Evolutionary conservation across 805 yeast genomes (phyloP).

Genomic region (Ogataea corticis): DNA sequence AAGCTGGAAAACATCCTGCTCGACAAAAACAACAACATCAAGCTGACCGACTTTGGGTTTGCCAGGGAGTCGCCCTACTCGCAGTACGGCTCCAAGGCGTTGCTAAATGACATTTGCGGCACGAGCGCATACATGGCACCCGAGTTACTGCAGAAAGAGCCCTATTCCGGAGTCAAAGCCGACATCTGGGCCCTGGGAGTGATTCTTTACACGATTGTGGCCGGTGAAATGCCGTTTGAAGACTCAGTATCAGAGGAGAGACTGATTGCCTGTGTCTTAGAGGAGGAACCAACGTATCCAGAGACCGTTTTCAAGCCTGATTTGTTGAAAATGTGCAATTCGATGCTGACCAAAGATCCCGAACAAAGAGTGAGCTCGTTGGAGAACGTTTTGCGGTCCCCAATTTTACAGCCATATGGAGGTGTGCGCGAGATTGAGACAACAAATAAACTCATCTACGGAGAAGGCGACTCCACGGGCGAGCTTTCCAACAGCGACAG

Average conservation of each 20-base stretch:
- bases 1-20: conserved; percentile 75
- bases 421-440: conserved; percentile 44
- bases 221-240: conserved; percentile 90
- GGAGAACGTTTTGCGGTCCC: conserved; percentile 50
- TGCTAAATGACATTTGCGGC: conserved; percentile 86
- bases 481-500: conserved; percentile 56
- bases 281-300: conserved; percentile 61
- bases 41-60: conserved; percentile 91
- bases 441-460: conserved; percentile 37
- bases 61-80: conserved; percentile 64
- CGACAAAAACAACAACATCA: conserved; percentile 59
- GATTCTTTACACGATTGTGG: conserved; percentile 77
- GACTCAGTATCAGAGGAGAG: conserved; percentile 68
- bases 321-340: conserved; percentile 52
- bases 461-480: conserved; percentile 28
- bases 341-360: conserved; percentile 68
- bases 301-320: conserved; percentile 40
- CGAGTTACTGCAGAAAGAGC: conserved; percentile 67
- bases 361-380: conserved; percentile 55
- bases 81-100: conserved; percentile 28
- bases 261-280: conserved; percentile 55
- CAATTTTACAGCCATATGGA: conserved; percentile 47
- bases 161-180: conserved; percentile 75
- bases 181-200: conserved; percentile 95
- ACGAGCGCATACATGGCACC: conserved; percentile 98